Percentiles rank a stretch among this genome's conserved stretches.
These are phyloP conservation scores for Zasmidium angulare DNA, from an alignment of 2,329 filamentous ascomycete genomes.

Conservation along the genomic window DNA sequence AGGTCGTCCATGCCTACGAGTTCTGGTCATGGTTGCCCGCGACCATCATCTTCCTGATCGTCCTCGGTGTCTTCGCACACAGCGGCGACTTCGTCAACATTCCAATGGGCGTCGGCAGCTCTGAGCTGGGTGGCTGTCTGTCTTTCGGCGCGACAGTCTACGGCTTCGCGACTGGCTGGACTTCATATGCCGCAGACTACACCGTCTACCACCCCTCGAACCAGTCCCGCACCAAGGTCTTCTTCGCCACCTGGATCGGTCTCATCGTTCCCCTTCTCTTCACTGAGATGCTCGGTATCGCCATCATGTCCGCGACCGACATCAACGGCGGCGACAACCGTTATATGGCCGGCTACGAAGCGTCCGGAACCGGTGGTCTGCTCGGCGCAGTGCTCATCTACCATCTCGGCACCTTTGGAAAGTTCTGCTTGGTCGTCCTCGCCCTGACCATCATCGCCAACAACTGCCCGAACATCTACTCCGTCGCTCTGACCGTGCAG, in stretches of 20 bases:
- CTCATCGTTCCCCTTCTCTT: constrained; percentile 72
- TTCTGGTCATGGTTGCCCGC: constrained; percentile 73
- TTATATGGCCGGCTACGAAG: constrained; percentile 56
- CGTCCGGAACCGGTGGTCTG: constrained; percentile 64
- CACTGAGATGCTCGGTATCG: constrained; percentile 70
- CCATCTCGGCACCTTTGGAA: constrained; percentile 65
- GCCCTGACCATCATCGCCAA: constrained; percentile 47
- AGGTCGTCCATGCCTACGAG: constrained; percentile 75
- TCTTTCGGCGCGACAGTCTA: constrained; percentile 67
- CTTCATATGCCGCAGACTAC: constrained; percentile 73
- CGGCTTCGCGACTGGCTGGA: constrained; percentile 72
- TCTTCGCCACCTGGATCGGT: constrained; percentile 67
- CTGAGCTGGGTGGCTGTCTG: constrained; percentile 62
- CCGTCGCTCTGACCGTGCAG: constrained; percentile 64
- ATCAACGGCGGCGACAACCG: constrained; percentile 54
- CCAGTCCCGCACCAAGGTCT: constrained; percentile 62
- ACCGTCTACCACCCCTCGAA: constrained; percentile 72
- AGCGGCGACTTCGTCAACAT: constrained; percentile 64
- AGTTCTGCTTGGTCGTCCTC: constrained; percentile 61
- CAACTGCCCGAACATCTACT: constrained; percentile 59
- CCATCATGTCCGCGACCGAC: constrained; percentile 64
- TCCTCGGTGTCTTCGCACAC: constrained; percentile 66
- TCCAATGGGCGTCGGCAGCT: constrained; percentile 57
- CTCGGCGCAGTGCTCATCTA: constrained; percentile 65
- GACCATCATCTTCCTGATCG: constrained; percentile 70